Evolutionary conservation across 2,329 filamentous ascomycete species (phyloP).

Genomic region (Drechslerella stenobrocha): DNA sequence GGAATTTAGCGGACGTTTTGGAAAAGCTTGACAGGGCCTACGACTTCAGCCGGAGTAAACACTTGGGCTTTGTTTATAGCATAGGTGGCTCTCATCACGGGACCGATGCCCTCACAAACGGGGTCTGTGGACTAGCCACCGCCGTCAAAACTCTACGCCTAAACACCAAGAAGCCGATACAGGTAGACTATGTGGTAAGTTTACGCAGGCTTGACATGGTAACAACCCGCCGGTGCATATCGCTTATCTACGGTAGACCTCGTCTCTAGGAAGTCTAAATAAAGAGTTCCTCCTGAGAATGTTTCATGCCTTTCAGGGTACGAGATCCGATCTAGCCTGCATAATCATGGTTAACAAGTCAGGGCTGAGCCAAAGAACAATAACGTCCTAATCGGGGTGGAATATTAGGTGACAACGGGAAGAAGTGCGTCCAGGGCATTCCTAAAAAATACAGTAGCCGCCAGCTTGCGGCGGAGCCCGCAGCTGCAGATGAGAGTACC

Average conservation of each 20-base stretch:
- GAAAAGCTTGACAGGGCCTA: conserved; percentile 72
- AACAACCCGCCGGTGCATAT: conserved; percentile 19
- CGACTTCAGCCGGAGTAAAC: conserved; percentile 74
- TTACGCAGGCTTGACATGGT: conserved; percentile 18
- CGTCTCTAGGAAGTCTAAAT: conserved; percentile 78
- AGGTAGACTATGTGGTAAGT: conserved; percentile 73
- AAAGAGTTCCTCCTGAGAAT: conserved; percentile 66
- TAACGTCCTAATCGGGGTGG: conserved; percentile 6
- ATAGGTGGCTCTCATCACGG: conserved; percentile 66
- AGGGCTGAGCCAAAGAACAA: conserved; percentile 29
- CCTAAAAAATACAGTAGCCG: conserved; percentile 36
- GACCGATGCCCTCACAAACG: conserved; percentile 58
- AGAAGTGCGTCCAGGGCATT: conserved; percentile 33
- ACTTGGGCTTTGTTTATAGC: conserved; percentile 80
- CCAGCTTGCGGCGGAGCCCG: conserved; percentile 55
- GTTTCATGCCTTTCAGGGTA: conserved; percentile 64
- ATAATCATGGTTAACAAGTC: conserved; percentile 19
- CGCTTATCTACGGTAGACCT: conserved; percentile 61
- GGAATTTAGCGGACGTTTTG: conserved; percentile 59
- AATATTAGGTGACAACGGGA: conserved; percentile 38
- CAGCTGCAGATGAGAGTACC: conserved; percentile 59
- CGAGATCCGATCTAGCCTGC: conserved; percentile 22
- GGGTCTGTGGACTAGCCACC: conserved; percentile 74
- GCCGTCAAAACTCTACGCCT: conserved; percentile 69
- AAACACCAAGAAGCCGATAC: conserved; percentile 61